These are phyloP conservation scores for Citeromyces hawaiiensis DNA, from an alignment of 1,139 yeast species.

Conservation along the genomic window DNA sequence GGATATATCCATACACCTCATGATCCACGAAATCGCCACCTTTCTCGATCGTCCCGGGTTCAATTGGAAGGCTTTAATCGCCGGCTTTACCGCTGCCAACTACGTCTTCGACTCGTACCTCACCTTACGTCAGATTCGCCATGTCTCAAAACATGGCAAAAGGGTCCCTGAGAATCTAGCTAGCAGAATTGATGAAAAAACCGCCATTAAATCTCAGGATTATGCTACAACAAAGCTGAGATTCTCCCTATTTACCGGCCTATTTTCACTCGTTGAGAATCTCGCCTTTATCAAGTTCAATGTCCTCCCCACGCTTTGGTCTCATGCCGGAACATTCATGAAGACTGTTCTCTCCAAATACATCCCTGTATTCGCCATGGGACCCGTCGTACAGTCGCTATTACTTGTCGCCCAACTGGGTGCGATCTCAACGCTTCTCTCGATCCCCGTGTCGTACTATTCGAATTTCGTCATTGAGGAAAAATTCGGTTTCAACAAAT, in stretches of 20 bases:
- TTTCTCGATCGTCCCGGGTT: constrained; percentile 39
- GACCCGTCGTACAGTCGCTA: constrained; percentile 55
- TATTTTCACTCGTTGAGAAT: constrained; percentile 41
- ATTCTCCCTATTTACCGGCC: constrained; percentile 47
- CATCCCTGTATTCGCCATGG: constrained; percentile 20
- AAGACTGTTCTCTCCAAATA: constrained; percentile 16
- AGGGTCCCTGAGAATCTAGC: constrained; percentile 49
- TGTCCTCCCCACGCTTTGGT: constrained; percentile 61
- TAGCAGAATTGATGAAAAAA: constrained; percentile 54
- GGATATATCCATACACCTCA: neutral
- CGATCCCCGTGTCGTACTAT: constrained; percentile 63
- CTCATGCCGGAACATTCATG: constrained; percentile 25
- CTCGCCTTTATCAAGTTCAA: constrained; percentile 46
- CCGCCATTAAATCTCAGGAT: constrained; percentile 65
- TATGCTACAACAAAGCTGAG: constrained; percentile 75
- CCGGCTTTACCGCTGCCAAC: constrained; percentile 68
- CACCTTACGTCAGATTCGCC: constrained; percentile 64
- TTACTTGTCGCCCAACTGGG: constrained; percentile 42
- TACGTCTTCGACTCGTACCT: constrained; percentile 64
- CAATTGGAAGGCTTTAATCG: constrained; percentile 66
- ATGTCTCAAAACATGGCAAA: constrained; percentile 36
- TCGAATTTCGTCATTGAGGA: constrained; percentile 83
- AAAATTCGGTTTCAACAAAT: constrained; percentile 83
- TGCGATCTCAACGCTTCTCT: constrained; percentile 32
- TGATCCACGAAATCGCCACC: constrained; percentile 1